These are phyloP conservation scores for Ophiostoma australiae DNA, from an alignment of 2,329 filamentous ascomycete genomes.

Conservation along the genomic window DNA sequence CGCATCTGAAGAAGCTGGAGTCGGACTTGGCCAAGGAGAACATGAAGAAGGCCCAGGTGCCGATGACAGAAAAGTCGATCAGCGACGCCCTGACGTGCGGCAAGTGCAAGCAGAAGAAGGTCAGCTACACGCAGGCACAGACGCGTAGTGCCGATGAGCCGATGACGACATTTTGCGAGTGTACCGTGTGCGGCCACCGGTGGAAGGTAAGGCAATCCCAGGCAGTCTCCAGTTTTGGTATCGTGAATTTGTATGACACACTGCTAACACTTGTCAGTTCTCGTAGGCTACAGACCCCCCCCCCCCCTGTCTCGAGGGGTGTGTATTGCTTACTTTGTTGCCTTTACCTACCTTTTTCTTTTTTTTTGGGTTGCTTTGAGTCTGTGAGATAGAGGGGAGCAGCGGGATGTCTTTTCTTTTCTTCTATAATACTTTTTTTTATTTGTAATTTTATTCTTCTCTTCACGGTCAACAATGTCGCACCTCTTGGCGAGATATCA, in stretches of 20 bases:
- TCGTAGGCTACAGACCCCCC: neutral
- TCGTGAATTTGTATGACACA: neutral
- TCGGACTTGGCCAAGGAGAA: slow-evolving; percentile 79
- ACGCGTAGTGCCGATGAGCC: slow-evolving; percentile 94
- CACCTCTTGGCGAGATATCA: no score
- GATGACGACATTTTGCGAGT: slow-evolving; percentile 72
- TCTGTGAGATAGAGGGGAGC: neutral
- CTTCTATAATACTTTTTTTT: neutral
- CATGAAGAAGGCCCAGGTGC: slow-evolving; percentile 94
- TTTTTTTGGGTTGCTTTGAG: slow-evolving; percentile 1
- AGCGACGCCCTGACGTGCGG: slow-evolving; percentile 82
- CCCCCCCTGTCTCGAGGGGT: neutral
- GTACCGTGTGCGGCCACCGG: slow-evolving; percentile 62
- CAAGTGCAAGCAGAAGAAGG: slow-evolving; percentile 88
- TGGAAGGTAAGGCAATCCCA: slow-evolving; percentile 58
- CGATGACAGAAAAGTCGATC: slow-evolving; percentile 85
- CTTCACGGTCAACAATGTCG: neutral
- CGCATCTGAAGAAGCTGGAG: slow-evolving; percentile 72
- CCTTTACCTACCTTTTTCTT: slow-evolving; percentile 14
- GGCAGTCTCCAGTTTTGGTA: neutral
- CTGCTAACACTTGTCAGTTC: slow-evolving; percentile 13
- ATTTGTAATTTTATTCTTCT: slow-evolving; percentile 4
- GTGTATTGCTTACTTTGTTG: neutral
- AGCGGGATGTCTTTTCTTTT: slow-evolving; percentile 9
- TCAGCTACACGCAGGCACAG: slow-evolving; percentile 94